Conservation (phyloP, 1,284 basidiomycete species). For the Marasmius tenuissimus region DNA sequence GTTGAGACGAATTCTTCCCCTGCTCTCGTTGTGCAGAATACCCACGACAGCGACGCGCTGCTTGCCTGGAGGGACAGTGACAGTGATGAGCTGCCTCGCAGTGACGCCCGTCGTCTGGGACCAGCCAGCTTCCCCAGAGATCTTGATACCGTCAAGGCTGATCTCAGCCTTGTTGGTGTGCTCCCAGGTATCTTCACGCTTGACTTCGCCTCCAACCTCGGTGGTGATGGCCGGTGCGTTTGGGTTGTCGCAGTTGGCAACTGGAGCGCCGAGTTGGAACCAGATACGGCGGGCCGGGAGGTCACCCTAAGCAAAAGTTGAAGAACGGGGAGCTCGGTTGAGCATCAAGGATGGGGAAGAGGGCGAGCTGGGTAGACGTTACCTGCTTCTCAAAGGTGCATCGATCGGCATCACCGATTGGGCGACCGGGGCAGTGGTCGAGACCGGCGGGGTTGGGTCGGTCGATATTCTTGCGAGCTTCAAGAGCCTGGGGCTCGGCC, state of each 20-base stretch:
- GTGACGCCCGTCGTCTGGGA: background rate
- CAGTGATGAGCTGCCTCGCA: background rate
- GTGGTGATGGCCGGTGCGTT: background rate
- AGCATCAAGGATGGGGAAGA: background rate
- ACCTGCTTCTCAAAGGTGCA: background rate
- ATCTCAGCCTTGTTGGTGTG: slow-evolving; percentile 1
- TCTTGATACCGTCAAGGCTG: background rate
- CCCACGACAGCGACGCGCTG: background rate
- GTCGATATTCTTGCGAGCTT: background rate
- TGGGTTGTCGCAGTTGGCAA: background rate
- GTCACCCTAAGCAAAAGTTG: background rate
- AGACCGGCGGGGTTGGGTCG: background rate
- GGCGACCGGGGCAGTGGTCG: background rate
- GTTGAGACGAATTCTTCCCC: background rate
- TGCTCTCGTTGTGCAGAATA: background rate
- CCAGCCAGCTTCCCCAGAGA: background rate
- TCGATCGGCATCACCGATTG: background rate
- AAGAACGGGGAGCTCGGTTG: background rate
- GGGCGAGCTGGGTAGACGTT: no score
- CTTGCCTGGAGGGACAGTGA: background rate
- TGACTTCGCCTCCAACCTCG: background rate
- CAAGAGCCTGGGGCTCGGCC: background rate
- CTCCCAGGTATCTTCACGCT: background rate
- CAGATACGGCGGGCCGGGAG: background rate
- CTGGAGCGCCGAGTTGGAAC: background rate